Percentiles rank a stretch among this genome's conserved stretches.
phyloP scores from a whole-genome alignment of 208 protist genomes.

The Acanthamoeba pearcei region DNA sequence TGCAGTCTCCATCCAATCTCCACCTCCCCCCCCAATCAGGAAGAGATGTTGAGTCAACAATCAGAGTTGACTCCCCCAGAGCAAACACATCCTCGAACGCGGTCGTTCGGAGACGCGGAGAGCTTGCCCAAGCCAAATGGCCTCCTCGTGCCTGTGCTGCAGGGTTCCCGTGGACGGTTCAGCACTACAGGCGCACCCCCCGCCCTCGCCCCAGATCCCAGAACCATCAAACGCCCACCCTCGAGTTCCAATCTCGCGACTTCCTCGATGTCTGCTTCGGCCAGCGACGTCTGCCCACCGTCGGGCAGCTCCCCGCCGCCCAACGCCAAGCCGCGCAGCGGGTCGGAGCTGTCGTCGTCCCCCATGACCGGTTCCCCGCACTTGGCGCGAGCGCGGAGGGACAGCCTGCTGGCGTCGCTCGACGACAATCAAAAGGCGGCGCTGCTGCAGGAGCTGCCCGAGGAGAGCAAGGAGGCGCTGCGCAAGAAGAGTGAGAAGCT shows the following conservation, averaged over 20 bases:
- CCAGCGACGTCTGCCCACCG: background rate
- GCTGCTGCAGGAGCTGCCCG: constrained; percentile 46
- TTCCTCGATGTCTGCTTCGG: background rate
- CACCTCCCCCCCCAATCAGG: background rate
- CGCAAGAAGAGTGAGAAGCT: constrained; percentile 68
- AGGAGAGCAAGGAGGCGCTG: constrained; percentile 56
- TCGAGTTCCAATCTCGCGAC: background rate
- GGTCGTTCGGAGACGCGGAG: background rate
- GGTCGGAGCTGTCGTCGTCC: background rate
- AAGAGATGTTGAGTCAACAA: background rate
- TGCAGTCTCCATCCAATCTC: too few species aligned
- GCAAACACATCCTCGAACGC: background rate
- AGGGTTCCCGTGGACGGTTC: background rate
- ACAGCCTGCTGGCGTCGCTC: background rate
- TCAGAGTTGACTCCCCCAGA: too few species aligned
- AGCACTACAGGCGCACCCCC: background rate
- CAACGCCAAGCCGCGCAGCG: background rate
- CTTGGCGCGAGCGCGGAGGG: background rate
- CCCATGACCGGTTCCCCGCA: background rate
- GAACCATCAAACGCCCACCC: background rate
- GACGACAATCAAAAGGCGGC: constrained; percentile 41
- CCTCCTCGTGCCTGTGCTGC: background rate
- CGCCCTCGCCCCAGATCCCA: background rate
- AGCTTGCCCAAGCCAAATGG: background rate
- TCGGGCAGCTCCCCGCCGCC: background rate